These are phyloP conservation scores for Talaromyces marneffei DNA, from an alignment of 2,329 filamentous ascomycete species.

Conservation along the genomic window DNA sequence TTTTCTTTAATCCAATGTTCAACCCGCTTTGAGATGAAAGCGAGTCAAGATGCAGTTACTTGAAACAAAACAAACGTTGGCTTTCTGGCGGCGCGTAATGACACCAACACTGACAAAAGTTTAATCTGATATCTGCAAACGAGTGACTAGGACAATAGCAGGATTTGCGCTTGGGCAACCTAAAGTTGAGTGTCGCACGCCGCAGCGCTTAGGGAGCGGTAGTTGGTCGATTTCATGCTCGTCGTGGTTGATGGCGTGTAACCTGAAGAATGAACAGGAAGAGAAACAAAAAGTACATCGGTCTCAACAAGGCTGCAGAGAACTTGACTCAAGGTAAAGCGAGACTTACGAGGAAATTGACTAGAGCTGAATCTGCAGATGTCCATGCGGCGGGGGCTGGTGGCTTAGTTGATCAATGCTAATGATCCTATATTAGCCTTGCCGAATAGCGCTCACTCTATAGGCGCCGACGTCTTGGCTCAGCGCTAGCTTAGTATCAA, in stretches of 20 bases:
- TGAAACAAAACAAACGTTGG: neutral
- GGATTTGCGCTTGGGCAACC: neutral
- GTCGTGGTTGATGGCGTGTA: neutral
- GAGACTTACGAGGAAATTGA: neutral
- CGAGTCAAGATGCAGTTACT: neutral
- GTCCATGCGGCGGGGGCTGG: neutral
- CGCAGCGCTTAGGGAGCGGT: neutral
- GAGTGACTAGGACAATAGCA: neutral
- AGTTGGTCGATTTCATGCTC: neutral
- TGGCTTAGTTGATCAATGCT: neutral
- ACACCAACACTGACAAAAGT: neutral
- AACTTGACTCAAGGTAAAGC: neutral
- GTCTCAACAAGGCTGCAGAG: neutral
- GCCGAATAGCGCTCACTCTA: slow-evolving; percentile 1
- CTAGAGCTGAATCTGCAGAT: neutral
- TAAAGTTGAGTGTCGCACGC: neutral
- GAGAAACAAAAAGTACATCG: neutral
- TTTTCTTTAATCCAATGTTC: too few species aligned
- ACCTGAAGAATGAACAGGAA: neutral
- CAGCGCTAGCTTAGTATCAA: neutral
- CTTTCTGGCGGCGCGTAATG: neutral
- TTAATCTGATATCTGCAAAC: neutral
- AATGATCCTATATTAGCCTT: neutral
- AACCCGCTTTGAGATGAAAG: neutral
- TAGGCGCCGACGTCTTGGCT: neutral